phyloP scores from a whole-genome alignment of 331 rosid species.

The Cydonia oblonga region DNA sequence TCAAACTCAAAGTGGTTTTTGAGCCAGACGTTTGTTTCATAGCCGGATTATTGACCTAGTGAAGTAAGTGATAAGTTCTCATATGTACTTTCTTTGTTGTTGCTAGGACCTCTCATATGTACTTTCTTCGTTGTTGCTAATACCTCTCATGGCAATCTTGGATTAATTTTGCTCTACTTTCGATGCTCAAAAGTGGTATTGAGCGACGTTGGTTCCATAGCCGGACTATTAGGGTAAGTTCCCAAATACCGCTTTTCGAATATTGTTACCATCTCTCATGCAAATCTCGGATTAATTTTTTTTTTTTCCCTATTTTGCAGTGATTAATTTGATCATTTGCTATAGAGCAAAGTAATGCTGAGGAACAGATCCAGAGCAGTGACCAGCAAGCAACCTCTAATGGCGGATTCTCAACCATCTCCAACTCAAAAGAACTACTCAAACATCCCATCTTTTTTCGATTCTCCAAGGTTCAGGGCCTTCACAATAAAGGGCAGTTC shows the following conservation, averaged over 20 bases:
- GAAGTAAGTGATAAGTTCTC: neutral
- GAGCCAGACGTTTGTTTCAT: neutral
- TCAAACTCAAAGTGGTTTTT: neutral
- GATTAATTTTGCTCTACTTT: neutral
- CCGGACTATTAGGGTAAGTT: neutral
- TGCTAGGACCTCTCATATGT: neutral
- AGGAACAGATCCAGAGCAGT: slow-evolving; percentile 77
- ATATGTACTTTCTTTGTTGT: neutral
- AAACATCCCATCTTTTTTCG: slow-evolving; percentile 39
- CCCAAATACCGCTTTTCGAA: neutral
- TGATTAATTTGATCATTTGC: neutral
- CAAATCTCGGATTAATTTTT: neutral
- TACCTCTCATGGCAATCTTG: neutral
- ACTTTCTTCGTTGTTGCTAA: neutral
- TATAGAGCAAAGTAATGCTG: slow-evolving; percentile 34
- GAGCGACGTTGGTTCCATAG: neutral
- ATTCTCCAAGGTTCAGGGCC: slow-evolving; percentile 51
- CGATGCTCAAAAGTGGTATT: neutral
- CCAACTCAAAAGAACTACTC: slow-evolving; percentile 21
- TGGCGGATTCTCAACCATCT: slow-evolving; percentile 68
- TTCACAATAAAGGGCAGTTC: slow-evolving; percentile 34
- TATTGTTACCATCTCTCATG: neutral
- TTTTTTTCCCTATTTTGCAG: neutral
- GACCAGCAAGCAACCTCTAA: slow-evolving; percentile 55
- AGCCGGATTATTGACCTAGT: neutral